Conservation (phyloP, 805 yeast genomes). For the Blastobotrys attinorum region DNA sequence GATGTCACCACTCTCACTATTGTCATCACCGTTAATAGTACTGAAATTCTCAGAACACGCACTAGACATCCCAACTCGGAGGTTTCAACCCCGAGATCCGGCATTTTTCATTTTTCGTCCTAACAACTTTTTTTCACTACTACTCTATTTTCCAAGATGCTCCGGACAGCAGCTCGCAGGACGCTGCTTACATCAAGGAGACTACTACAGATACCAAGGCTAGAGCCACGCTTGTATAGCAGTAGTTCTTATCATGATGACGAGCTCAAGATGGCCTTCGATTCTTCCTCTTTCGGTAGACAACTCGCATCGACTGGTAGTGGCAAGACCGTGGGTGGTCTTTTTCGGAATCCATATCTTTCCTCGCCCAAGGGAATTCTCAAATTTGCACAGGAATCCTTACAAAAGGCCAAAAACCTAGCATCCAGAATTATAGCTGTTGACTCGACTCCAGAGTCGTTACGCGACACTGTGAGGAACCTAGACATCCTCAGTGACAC, state of each 20-base stretch:
- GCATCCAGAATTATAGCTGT: slow-evolving; percentile 44
- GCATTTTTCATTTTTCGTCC: too few species aligned
- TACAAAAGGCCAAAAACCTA: slow-evolving; percentile 55
- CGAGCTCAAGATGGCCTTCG: slow-evolving; percentile 9
- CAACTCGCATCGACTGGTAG: slow-evolving; percentile 2
- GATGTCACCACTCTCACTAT: too few species aligned
- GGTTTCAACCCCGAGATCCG: too few species aligned
- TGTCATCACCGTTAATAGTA: too few species aligned
- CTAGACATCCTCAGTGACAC: slow-evolving; percentile 83
- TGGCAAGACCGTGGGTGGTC: slow-evolving; percentile 39
- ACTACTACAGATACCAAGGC: too few species aligned
- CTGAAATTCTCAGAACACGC: too few species aligned
- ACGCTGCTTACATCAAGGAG: too few species aligned
- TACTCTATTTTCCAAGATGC: too few species aligned
- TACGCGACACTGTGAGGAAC: slow-evolving; percentile 46
- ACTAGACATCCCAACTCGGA: too few species aligned
- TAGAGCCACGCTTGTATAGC: background rate
- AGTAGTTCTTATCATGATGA: slow-evolving; percentile 3
- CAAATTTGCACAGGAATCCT: slow-evolving; percentile 56
- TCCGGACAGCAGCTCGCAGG: too few species aligned
- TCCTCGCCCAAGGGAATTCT: slow-evolving; percentile 62
- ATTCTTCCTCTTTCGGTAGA: slow-evolving; percentile 7
- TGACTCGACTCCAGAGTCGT: slow-evolving; percentile 35
- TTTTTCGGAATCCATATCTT: slow-evolving; percentile 67
- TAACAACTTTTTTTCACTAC: too few species aligned